Conservation (phyloP, 2,329 filamentous ascomycete species). For the Helotiales sp. region DNA sequence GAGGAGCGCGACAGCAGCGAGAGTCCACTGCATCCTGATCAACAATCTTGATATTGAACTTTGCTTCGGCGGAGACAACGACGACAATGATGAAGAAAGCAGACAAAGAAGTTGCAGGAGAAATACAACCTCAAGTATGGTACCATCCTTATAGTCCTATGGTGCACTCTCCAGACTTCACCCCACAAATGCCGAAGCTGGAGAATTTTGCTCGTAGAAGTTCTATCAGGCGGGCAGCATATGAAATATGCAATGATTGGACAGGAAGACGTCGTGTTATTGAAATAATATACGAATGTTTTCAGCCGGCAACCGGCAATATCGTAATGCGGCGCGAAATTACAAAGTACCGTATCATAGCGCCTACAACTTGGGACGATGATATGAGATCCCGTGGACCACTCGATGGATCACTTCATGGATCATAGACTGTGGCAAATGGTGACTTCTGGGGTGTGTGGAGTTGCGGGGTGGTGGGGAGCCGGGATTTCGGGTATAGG, state of each 20-base stretch:
- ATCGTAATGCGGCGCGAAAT: background rate
- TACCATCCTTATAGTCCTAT: background rate
- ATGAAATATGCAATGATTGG: background rate
- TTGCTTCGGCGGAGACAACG: background rate
- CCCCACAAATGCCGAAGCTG: background rate
- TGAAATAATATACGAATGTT: background rate
- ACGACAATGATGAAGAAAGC: background rate
- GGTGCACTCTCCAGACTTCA: background rate
- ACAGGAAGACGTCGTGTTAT: background rate
- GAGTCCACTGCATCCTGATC: conserved; percentile 37
- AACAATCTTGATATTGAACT: background rate
- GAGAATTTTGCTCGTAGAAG: background rate
- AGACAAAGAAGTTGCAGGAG: background rate
- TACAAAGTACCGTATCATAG: background rate
- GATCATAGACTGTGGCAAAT: background rate
- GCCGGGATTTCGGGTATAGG: background rate
- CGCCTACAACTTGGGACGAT: background rate
- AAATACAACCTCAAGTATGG: background rate
- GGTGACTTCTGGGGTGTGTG: background rate
- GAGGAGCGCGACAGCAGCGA: conserved; percentile 36
- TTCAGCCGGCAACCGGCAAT: background rate
- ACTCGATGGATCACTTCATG: background rate
- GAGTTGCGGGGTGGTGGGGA: background rate
- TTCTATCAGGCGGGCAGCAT: background rate
- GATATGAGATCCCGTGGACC: background rate